Base-by-base conservation (phyloP, 331 rosid genomes). In the Stylosanthes scabra region DNA sequence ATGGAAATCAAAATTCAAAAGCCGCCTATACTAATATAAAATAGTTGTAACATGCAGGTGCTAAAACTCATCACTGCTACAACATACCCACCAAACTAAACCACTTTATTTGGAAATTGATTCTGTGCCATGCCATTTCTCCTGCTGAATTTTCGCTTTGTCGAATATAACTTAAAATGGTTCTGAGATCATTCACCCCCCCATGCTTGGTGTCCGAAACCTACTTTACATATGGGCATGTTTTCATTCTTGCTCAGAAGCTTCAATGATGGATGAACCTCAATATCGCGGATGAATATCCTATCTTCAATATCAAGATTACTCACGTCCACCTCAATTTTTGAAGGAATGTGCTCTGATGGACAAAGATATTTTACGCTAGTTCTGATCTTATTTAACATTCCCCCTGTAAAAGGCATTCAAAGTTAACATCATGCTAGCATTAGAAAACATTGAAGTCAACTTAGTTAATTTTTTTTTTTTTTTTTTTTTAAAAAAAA, bases 301-400 rank as follows among this genome's bases (percentile, higher is more conserved):
- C 86, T 85, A 57, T 94, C 96, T 51, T 86, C 96, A 42, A 91
- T 68, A 66, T 94, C 99, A 54, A 94, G 86, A 20, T 88, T 78
- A 86, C 96, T 86, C 51, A 88, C 84, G 64, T 94, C 96, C 73
- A 94, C 95, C 86, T 88, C 97, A 65, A 94, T 74, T 84, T 86
- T 91, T 20, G 87, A 50, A 66, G 96, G 98, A 77, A 91, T 85
- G 74, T 85, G 88, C 82, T 91, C 90, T 2, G 96, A 89, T 6
- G 91, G 96, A 70, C 95, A 82, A 20, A 84, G 77, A 73, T 75
- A 89, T 54, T 41, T 88, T 13, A 91, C 84, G 75, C 86, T 85
- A 56, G 88, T 71, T 86, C 97, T 88, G 79, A 86, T 83, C 83
- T 73, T 85, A 78, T 86, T 84, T 71, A 94, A 80, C 37, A 39